phyloP scores from a whole-genome alignment of 768 basidiomycete genomes.

The Hemileccinum rubropunctum region DNA sequence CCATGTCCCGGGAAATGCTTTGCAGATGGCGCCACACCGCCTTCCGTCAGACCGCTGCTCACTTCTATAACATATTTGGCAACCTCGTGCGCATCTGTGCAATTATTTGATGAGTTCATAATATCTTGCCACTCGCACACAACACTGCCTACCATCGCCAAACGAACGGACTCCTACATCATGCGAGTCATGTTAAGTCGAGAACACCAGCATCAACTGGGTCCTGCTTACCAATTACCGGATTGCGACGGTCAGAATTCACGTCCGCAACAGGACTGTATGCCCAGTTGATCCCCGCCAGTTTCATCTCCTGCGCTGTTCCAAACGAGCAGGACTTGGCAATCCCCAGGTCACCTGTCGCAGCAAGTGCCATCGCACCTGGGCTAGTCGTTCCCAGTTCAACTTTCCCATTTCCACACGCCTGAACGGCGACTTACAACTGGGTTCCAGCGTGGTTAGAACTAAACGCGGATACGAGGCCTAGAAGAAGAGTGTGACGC shows the following conservation, averaged over 20 bases:
- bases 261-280: slow-evolving; percentile 72
- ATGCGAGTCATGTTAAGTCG: not conserved
- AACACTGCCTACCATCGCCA: slow-evolving; percentile 58
- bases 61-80: slow-evolving; percentile 47
- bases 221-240: slow-evolving; percentile 59
- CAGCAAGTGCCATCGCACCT: slow-evolving; percentile 71
- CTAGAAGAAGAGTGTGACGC: slow-evolving; percentile 31
- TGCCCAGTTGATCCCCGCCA: slow-evolving; percentile 68
- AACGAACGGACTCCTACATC: slow-evolving; percentile 63
- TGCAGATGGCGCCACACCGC: slow-evolving; percentile 55
- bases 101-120: too few species aligned
- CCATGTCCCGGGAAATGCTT: slow-evolving; percentile 80
- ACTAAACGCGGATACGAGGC: slow-evolving; percentile 69
- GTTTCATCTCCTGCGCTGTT: slow-evolving; percentile 53
- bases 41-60: slow-evolving; percentile 43
- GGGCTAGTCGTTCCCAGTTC: slow-evolving; percentile 41
- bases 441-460: slow-evolving; percentile 57
- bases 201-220: not conserved
- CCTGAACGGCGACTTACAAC: slow-evolving; percentile 46
- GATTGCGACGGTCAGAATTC: slow-evolving; percentile 66
- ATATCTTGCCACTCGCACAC: too few species aligned
- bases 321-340: slow-evolving; percentile 48
- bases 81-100: slow-evolving; percentile 53
- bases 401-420: not conserved
- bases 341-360: slow-evolving; percentile 44